Evolutionary conservation across 306 rosid species (phyloP).

Genomic region (Corylus americana): DNA sequence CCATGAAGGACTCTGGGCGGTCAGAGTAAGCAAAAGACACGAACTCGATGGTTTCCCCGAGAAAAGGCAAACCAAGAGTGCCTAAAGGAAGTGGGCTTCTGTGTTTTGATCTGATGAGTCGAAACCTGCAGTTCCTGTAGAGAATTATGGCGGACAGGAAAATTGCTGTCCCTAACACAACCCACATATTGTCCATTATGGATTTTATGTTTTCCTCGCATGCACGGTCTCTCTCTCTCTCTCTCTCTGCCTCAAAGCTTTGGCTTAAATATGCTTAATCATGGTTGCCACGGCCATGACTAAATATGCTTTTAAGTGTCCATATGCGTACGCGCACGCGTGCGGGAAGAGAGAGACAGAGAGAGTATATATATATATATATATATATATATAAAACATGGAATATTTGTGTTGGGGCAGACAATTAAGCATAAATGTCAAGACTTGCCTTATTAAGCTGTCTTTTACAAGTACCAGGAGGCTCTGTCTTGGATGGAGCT

Average conservation of each 20-base stretch:
- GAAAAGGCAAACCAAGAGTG: constrained; percentile 84
- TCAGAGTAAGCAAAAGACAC: constrained; percentile 87
- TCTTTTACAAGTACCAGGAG: background rate
- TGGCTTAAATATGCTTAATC: constrained; percentile 62
- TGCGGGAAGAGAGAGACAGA: constrained; percentile 40
- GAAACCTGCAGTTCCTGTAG: constrained; percentile 42
- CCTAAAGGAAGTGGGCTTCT: constrained; percentile 66
- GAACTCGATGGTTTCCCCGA: constrained; percentile 88
- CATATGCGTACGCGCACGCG: constrained; percentile 49
- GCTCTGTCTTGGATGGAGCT: background rate
- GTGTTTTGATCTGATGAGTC: constrained; percentile 44
- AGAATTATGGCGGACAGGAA: constrained; percentile 47
- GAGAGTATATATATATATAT: background rate
- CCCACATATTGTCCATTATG: constrained; percentile 70
- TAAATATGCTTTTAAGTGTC: constrained; percentile 25
- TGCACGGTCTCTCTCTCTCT: constrained; percentile 19
- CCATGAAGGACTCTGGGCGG: constrained; percentile 85
- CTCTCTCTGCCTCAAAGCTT: constrained; percentile 29
- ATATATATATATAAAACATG: background rate
- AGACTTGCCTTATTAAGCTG: background rate
- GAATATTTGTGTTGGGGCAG: constrained; percentile 20
- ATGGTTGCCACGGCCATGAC: constrained; percentile 47
- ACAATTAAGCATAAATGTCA: background rate
- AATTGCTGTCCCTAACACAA: constrained; percentile 44
- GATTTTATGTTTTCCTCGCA: constrained; percentile 21